Base-by-base conservation (phyloP, 108 stramenopile species). In the Cyclotella distinguenda region DNA sequence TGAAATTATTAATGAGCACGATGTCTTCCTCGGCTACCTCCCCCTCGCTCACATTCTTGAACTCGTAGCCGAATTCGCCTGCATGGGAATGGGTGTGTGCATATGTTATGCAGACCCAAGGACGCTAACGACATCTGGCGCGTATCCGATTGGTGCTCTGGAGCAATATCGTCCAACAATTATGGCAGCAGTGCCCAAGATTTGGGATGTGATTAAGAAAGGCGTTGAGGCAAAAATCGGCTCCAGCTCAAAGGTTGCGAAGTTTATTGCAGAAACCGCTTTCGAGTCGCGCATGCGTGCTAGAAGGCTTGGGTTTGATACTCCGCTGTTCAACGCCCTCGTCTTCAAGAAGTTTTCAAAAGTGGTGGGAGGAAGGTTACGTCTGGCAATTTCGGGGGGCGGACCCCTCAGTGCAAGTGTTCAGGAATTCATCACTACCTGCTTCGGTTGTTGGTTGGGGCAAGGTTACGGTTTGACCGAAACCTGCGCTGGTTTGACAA, bases 161-260 rank as follows among this genome's bases (percentile, higher is more conserved):
- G 89, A 95, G 81, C 82, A 85, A 52, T 95, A 75, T 77, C 50
- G 60, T 4, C 94, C 94, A 30, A 90, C 90, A 10, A 55, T 88
- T 60, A 89, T 95, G 89, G 89, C 85, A 21, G 94, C 83, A 15
- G 94, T 95, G 32, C 94, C 94, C 30, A 95, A 95, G 68, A 89
- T 96, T 80, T 96, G 95, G 95, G 95, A 96, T 74, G 82, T 89
- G 59, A 92, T 95, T 73, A 95, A 95, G 71, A 95, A 95, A 65
- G 94, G 89, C 25, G 70, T 92, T 44, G 61, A 88, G 55, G 89
- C 88, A 43, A 93, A 93, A 77, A 83, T 95, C 30, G 81, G 82
- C 8, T 58, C 60, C 4, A 85, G 79, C 19, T 80, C 85, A 13
- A 80, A 81, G 18, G 77, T 93, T 25, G 79, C 74, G 13, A 81